Evolutionary conservation across 2,329 filamentous ascomycete genomes (phyloP), one percentile per base, ranked within the genome.

Genomic region (Paracorniculantispora psalliotae): DNA sequence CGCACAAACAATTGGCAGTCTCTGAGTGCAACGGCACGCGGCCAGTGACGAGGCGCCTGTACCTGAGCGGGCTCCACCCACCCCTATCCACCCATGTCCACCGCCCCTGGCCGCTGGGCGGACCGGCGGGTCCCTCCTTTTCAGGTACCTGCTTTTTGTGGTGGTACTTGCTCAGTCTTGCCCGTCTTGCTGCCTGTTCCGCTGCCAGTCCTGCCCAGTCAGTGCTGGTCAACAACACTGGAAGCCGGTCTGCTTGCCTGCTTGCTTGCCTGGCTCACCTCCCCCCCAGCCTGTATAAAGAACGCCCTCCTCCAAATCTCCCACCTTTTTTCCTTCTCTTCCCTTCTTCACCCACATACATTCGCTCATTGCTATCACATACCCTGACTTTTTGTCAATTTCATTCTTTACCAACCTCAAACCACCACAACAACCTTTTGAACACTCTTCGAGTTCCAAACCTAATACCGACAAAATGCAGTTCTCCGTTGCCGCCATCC

Each of bases 381-480:
- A 75, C 72, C 77, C 75, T 78, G 79, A 80, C 79, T 80, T 72
- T 78, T 68, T 19, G 81, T 83, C 81, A 81, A 77, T 77, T 82
- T 75, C 81, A 81, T 73, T 83, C 81, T 78, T 83, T 83, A 73
- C 66, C 51, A 56, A 63, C 57, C n/a, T n/a, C n/a, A n/a, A 54
- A 56, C 50, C 26, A 59, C 26, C 33, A 52, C 7, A 17, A 59
- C 68, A 69, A 70, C 66, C 63, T 69, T 66, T 66, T 63, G 52
- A 59, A 65, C 63, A 30, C 30, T 51, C 62, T 64, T 72, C 67
- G 63, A 68, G 65, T 71, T 69, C 69, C 61, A 61, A 71, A 75
- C 73, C 71, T 73, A 76, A 77, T 73, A 70, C 76, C 76, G 76
- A 77, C 81, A 86, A 84, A 73, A 87, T 87, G 84, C 83, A 86